Evolutionary conservation across 768 basidiomycete species (phyloP).

Genomic region (Lentinula raphanica): DNA sequence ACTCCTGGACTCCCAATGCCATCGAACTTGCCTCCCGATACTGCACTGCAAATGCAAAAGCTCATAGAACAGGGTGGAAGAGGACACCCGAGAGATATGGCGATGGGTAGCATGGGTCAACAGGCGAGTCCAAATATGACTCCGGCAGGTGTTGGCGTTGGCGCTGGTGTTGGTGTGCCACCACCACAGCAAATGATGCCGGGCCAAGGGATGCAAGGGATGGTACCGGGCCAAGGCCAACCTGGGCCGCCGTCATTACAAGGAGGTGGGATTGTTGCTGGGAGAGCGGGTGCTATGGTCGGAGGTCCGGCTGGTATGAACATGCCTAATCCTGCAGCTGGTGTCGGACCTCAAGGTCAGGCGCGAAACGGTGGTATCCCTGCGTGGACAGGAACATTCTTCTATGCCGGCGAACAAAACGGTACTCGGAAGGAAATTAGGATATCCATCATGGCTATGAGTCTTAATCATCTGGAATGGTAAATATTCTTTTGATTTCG

Average conservation of each 20-base stretch:
- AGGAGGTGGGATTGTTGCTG: neutral
- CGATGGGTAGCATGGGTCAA: neutral
- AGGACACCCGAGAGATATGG: constrained; percentile 2
- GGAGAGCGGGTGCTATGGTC: neutral
- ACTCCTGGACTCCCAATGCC: neutral
- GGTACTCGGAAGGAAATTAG: neutral
- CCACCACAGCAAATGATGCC: neutral
- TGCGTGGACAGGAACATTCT: neutral
- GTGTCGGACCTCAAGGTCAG: no score
- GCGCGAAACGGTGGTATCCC: neutral
- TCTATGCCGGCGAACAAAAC: neutral
- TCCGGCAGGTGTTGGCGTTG: neutral
- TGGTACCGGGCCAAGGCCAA: neutral
- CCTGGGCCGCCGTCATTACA: neutral
- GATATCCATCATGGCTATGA: neutral
- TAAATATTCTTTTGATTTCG: neutral
- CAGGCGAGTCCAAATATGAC: neutral
- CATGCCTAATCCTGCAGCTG: neutral
- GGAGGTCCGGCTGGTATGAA: neutral
- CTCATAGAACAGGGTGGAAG: neutral
- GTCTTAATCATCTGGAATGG: neutral
- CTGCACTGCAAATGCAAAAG: constrained; percentile 6
- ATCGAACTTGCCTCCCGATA: constrained; percentile 1
- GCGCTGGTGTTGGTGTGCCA: neutral
- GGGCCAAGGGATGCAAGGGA: neutral